Evolutionary conservation across 2,329 filamentous ascomycete species (phyloP).

Genomic region (Colletotrichum navitas): DNA sequence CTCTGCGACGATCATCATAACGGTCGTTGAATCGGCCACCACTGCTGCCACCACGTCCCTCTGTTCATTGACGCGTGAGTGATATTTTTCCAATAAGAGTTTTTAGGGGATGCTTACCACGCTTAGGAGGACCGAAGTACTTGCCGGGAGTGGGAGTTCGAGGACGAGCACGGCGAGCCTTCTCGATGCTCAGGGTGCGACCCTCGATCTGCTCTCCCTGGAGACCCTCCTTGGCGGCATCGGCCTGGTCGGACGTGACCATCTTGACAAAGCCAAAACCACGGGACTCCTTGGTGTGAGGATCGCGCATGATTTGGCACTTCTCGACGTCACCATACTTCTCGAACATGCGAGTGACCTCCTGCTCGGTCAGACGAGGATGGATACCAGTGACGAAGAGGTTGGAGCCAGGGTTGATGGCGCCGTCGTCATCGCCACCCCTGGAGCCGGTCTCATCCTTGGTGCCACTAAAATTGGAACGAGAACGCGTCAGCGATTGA

Average conservation of each 20-base stretch:
- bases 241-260: conserved; percentile 93
- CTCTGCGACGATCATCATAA: conserved; percentile 75
- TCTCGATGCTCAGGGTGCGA: conserved; percentile 97
- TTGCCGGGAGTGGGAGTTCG: conserved; percentile 98
- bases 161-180: conserved; percentile 93
- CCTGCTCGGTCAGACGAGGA: conserved; percentile 87
- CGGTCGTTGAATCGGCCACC: conserved; percentile 67
- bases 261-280: conserved; percentile 99
- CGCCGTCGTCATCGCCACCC: conserved; percentile 79
- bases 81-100: not conserved
- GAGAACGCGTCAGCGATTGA: conserved; percentile 32
- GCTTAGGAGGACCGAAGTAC: conserved; percentile 98
- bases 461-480: conserved; percentile 52
- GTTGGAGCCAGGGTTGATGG: conserved; percentile 94
- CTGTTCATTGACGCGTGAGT: conserved; percentile 31
- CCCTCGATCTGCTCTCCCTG: conserved; percentile 97
- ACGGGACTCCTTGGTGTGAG: conserved; percentile 97
- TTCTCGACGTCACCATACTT: conserved; percentile 99
- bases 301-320: conserved; percentile 99
- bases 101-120: conserved; percentile 73
- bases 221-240: conserved; percentile 95
- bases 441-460: conserved; percentile 66
- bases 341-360: conserved; percentile 95
- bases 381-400: conserved; percentile 99
- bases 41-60: conserved; percentile 61